Evolutionary conservation across 2,329 filamentous ascomycete species (phyloP), one percentile per base, ranked within the genome.

Genomic region (Akanthomyces muscarius): DNA sequence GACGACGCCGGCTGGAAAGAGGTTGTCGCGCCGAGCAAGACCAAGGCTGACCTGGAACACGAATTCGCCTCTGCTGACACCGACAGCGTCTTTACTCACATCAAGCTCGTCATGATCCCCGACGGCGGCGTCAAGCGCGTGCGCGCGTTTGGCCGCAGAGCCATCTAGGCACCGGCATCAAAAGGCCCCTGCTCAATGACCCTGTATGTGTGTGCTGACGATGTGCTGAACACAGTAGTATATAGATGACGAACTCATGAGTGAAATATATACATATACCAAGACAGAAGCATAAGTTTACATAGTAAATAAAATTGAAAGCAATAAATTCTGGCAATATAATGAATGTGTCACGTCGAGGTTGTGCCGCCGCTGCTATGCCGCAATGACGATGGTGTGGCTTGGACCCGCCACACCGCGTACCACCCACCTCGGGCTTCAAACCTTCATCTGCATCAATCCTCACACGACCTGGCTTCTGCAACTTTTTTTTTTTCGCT

Each of bases 81-180:
- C 68, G 85, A 86, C 44, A 82, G 80, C 72, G 77, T 80, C 2
- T 90, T 91, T 71, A 92, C 89, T 14, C 92, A 95, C 77, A 87
- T 93, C 25, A 97, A 96, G 83, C 80, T 98, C 73, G 90, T 91
- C 41, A 95, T 97, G 73, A 91, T 97, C 68, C 94, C 94, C 0
- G 93, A 98, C 75, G 93, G 94, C 41, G 93, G 94, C 28, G 90
- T 97, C 3, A 97, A 96, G 85, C 82, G 93, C 67, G 83, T 97
- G 67, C 85, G 92, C 61, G 73, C 71, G 42, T 75, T 75, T 69
- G 75, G 75, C 25, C 75, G 69, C 68, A 70, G 75, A 58, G 71
- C 65, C 51, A 54, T 62, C 48, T 66, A 63, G 56, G 45, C 55
- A 56, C 5, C 7, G 21, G 30, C 33, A 18, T 33, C 18, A 14